A percentile compares a stretch with the other conserved stretches of the same genome.
Conservation (phyloP, 345 rosid genomes). For the Sisymbrium irio region DNA sequence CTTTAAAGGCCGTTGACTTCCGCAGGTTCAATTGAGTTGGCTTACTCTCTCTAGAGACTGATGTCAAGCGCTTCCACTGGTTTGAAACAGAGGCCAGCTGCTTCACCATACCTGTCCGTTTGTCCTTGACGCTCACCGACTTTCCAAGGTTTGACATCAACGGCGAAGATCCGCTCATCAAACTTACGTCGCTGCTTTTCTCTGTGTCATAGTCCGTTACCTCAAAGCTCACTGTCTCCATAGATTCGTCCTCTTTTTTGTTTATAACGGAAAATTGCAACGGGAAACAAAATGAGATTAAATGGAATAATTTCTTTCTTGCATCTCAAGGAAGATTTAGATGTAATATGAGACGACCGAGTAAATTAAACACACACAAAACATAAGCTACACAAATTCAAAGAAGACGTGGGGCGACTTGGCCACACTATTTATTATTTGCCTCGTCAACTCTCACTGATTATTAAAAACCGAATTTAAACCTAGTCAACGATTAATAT, state of each 20-base stretch:
- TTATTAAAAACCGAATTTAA: neutral
- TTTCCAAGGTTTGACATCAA: conserved; percentile 33
- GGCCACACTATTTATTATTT: neutral
- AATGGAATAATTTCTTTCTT: neutral
- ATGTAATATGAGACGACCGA: neutral
- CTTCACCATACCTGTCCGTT: conserved; percentile 37
- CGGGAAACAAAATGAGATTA: neutral
- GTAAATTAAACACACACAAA: neutral
- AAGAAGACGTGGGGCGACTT: neutral
- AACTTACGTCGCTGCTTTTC: conserved; percentile 34
- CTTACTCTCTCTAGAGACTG: conserved; percentile 30
- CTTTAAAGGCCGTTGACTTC: conserved; percentile 61
- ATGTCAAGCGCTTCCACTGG: conserved; percentile 48
- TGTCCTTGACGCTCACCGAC: conserved; percentile 23
- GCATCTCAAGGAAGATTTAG: neutral
- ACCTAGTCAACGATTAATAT: neutral
- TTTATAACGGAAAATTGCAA: neutral
- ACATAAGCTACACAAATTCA: neutral
- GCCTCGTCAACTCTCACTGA: neutral
- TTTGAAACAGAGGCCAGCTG: conserved; percentile 45
- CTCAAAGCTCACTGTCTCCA: conserved; percentile 17
- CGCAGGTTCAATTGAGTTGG: conserved; percentile 44
- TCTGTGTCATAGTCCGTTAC: conserved; percentile 30
- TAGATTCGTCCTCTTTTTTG: neutral
- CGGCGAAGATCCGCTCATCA: conserved; percentile 36